phyloP scores from a whole-genome alignment of 305 asterid genomes.

The Fraxinus baroniana region DNA sequence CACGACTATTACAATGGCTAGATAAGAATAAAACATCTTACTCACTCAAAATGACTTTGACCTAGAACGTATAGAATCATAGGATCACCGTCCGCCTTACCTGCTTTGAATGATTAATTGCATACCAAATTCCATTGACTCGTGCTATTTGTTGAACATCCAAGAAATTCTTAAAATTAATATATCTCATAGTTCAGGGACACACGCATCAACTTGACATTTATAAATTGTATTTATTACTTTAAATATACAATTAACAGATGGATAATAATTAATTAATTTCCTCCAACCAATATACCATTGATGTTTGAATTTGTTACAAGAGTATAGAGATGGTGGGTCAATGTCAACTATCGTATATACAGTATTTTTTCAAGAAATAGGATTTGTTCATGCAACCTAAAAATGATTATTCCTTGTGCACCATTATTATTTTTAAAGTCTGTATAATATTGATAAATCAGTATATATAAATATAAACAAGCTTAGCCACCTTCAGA shows the following conservation, averaged over 20 bases:
- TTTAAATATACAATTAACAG: neutral
- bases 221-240: neutral
- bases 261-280: neutral
- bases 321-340: neutral
- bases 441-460: neutral
- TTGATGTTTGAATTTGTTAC: neutral
- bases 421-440: neutral
- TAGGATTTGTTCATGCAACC: conserved; percentile 7
- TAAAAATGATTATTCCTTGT: neutral
- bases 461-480: neutral
- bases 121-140: neutral
- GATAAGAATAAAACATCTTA: neutral
- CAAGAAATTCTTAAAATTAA: neutral
- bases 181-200: neutral
- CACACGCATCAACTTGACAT: neutral
- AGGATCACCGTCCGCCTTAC: neutral
- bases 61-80: neutral
- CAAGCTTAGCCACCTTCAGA: neutral
- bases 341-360: neutral
- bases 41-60: neutral
- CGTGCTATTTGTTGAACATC: neutral
- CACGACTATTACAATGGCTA: neutral
- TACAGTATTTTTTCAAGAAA: neutral
- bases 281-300: neutral
- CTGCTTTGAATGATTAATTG: neutral